Base-by-base conservation (phyloP, 1,284 basidiomycete genomes). In the Trametes sp. region DNA sequence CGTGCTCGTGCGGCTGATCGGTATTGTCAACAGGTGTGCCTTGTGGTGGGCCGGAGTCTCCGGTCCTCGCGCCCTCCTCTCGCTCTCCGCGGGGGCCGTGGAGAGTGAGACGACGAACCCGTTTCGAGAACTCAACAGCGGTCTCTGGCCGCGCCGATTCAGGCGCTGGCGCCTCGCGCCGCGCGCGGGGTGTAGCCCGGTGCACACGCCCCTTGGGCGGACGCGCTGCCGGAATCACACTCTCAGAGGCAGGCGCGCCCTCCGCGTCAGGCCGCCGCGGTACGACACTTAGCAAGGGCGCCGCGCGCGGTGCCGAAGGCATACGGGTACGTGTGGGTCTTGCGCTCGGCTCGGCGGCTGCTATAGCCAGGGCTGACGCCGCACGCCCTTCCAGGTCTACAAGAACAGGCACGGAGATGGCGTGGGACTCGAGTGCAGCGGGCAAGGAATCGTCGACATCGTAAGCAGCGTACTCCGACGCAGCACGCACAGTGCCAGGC, bases 381-480 rank as follows among this genome's bases (percentile, higher is more conserved):
- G 41, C 19, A n/a, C 41, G 11, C 19, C 41, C 41, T 11, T 42
- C 41, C 9, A 8, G 9, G 6, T n/a, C 41, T 6, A 42, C 9
- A 6, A n/a, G 41, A 7, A 26, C 24, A 14, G n/a, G 21, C 23
- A 6, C 8, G 21, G 44, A 19, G n/a, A 26, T 9, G 24, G 24
- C 29, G 9, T 38, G 51, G 8, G 13, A n/a, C 33, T 35, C 24
- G 13, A 26, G 46, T n/a, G n/a, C n/a, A n/a, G n/a, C n/a, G 24
- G 11, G 11, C 23, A n/a, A 8, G 4, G 14, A 29, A 10, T 16
- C 28, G 11, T 5, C 16, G 13, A 28, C 28, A 14, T 63, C 50
- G n/a, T 62, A 10, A 52, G 36, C 0, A 19, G 14, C 2, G 71
- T 70, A 78, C 59, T 77, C 76, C 10, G 54, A 62, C 6, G 50